Percentiles rank a stretch among this genome's conserved stretches.
phyloP scores from a whole-genome alignment of 2,329 filamentous ascomycete genomes.

The Curvularia verruculosa region DNA sequence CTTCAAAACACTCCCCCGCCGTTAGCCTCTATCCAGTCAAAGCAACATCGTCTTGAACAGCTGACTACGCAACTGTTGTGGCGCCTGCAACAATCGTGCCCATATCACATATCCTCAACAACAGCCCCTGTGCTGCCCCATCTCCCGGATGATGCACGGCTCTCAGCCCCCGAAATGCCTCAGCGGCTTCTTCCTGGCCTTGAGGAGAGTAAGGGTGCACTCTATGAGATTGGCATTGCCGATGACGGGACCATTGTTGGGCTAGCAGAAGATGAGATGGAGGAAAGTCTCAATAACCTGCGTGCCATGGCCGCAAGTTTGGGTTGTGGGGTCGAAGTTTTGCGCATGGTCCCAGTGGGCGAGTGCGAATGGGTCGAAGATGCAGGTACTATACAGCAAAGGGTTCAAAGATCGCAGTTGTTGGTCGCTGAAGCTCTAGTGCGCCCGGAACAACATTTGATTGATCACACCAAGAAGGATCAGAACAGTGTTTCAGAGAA shows the following conservation, averaged over 20 bases:
- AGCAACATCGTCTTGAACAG: conserved; percentile 85
- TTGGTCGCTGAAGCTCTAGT: conserved; percentile 91
- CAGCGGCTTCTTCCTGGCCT: conserved; percentile 71
- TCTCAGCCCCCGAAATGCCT: conserved; percentile 62
- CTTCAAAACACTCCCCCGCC: conserved; percentile 47
- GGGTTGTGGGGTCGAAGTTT: conserved; percentile 81
- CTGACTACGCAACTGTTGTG: conserved; percentile 94
- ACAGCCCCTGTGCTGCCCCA: conserved; percentile 76
- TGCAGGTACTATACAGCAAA: conserved; percentile 37
- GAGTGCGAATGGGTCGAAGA: conserved; percentile 75
- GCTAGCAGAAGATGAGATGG: conserved; percentile 85
- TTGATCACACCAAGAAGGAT: conserved; percentile 23
- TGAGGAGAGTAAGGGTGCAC: conserved; percentile 88
- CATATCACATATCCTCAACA: conserved; percentile 82
- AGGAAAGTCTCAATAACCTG: conserved; percentile 85
- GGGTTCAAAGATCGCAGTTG: conserved; percentile 58
- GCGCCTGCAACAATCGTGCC: conserved; percentile 92
- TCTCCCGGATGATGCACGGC: conserved; percentile 71
- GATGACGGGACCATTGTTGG: conserved; percentile 93
- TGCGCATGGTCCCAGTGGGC: conserved; percentile 83
- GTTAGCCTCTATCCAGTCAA: conserved; percentile 67
- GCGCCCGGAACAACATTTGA: conserved; percentile 61
- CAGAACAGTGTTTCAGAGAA: conserved; percentile 12
- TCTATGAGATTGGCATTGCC: conserved; percentile 96
- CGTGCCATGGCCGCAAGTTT: conserved; percentile 90